These are phyloP conservation scores for Omphalea diandra DNA, from an alignment of 441 rosid genomes.

Conservation along the genomic window DNA sequence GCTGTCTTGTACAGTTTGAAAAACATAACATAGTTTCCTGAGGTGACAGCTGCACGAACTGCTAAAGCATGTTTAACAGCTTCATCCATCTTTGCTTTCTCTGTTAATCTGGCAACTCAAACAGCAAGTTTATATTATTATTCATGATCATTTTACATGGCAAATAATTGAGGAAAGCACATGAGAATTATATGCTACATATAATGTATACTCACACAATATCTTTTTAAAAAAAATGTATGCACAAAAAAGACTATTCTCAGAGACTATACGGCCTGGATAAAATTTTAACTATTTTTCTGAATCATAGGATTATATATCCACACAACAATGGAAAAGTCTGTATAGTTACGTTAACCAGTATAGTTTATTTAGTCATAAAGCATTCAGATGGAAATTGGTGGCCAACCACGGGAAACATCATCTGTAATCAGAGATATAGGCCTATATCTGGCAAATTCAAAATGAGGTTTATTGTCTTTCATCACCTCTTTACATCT, in stretches of 20 bases:
- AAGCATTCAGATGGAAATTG: neutral
- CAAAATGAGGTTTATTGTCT: neutral
- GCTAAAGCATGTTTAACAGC: conserved; percentile 97
- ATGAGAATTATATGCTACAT: neutral
- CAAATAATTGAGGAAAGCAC: neutral
- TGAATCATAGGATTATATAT: neutral
- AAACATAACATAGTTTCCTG: conserved; percentile 88
- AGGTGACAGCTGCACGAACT: conserved; percentile 93
- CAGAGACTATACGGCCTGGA: neutral
- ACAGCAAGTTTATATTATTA: conserved; percentile 1
- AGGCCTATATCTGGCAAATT: neutral
- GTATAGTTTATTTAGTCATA: neutral
- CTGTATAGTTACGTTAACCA: neutral
- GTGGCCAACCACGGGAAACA: neutral
- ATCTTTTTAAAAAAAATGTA: neutral
- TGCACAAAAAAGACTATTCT: neutral
- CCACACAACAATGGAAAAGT: neutral
- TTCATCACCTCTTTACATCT: neutral
- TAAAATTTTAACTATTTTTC: neutral
- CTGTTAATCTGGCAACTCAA: conserved; percentile 63
- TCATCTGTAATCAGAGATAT: neutral
- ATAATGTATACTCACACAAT: neutral
- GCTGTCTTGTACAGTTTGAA: conserved; percentile 85
- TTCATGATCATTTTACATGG: neutral
- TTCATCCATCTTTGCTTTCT: conserved; percentile 63